phyloP scores from a whole-genome alignment of 306 rosid species.

The Ochetophila trinervis region DNA sequence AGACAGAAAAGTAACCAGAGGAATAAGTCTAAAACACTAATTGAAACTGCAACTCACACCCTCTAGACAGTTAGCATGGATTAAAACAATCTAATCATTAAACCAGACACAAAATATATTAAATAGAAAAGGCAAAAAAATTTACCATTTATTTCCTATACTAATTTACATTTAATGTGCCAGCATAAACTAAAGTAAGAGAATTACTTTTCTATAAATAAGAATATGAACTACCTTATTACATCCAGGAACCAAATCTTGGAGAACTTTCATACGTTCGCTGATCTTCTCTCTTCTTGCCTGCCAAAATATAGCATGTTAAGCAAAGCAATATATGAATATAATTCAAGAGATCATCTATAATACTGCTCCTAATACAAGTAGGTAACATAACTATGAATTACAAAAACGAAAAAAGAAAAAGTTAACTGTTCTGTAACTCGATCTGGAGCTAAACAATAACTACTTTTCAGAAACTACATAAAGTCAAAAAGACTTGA shows the following conservation, averaged over 20 bases:
- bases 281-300: slow-evolving; percentile 96
- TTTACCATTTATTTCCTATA: neutral
- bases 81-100: neutral
- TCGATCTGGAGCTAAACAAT: slow-evolving; percentile 4
- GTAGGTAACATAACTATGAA: neutral
- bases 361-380: neutral
- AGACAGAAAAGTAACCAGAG: neutral
- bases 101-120: neutral
- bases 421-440: neutral
- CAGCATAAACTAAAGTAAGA: neutral
- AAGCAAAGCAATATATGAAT: slow-evolving; percentile 10
- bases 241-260: slow-evolving; percentile 94
- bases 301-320: slow-evolving; percentile 38
- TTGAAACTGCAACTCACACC: neutral
- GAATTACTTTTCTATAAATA: neutral
- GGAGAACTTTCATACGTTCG: slow-evolving; percentile 86
- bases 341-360: neutral
- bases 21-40: neutral
- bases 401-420: no score
- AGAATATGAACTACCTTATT: slow-evolving; percentile 55
- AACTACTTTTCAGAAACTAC: neutral
- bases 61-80: neutral
- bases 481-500: slow-evolving; percentile 13
- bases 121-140: slow-evolving; percentile 2
- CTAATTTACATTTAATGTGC: neutral